Evolutionary conservation across 345 rosid species (phyloP).

Genomic region (Arabis alpina): DNA sequence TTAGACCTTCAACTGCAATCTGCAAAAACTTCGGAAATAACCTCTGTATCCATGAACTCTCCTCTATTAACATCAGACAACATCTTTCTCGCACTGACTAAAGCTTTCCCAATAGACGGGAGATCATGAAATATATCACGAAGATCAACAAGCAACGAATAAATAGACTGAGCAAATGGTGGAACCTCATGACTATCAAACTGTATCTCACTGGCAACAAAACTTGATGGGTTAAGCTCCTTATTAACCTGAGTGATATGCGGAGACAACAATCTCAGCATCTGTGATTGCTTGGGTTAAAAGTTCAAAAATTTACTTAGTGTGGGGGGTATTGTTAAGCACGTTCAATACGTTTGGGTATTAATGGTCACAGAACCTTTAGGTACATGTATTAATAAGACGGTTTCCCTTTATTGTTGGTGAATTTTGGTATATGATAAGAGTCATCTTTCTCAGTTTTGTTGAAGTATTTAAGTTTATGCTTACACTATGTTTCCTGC

Average conservation of each 20-base stretch:
- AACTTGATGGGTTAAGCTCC: slow-evolving; percentile 34
- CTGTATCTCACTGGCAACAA: slow-evolving; percentile 48
- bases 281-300: slow-evolving; percentile 36
- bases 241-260: slow-evolving; percentile 45
- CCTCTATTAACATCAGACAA: slow-evolving; percentile 73
- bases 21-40: slow-evolving; percentile 80
- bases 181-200: slow-evolving; percentile 57
- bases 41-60: slow-evolving; percentile 52
- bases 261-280: slow-evolving; percentile 64
- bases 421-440: too few species aligned
- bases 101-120: slow-evolving; percentile 74
- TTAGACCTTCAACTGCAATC: slow-evolving; percentile 85
- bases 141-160: slow-evolving; percentile 79
- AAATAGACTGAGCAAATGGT: slow-evolving; percentile 76
- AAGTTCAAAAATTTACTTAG: too few species aligned
- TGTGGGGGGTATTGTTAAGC: too few species aligned
- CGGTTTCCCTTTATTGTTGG: too few species aligned
- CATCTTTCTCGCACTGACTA: slow-evolving; percentile 72
- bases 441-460: too few species aligned
- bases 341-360: too few species aligned
- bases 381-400: too few species aligned
- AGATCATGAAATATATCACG: slow-evolving; percentile 70
- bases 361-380: too few species aligned
- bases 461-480: too few species aligned
- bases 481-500: too few species aligned